These are phyloP conservation scores for Trichoderma asperelloides DNA, from an alignment of 495 filamentous ascomycete genomes.

Conservation along the genomic window DNA sequence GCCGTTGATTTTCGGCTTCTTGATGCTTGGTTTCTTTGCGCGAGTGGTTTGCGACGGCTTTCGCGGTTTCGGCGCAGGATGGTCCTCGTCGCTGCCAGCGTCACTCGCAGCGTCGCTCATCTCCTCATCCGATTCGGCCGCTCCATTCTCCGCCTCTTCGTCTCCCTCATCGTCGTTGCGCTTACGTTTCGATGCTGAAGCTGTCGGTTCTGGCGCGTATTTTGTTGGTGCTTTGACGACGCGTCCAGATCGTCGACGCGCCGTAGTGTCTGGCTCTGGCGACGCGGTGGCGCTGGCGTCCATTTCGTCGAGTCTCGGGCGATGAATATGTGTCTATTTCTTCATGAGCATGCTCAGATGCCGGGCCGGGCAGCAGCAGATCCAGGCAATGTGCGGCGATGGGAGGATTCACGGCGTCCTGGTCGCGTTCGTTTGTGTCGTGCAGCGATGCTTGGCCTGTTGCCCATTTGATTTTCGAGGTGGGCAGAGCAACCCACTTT, in stretches of 20 bases:
- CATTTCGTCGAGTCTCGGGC: conserved; percentile 36
- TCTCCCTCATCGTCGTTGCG: conserved; percentile 41
- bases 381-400: conserved; percentile 18
- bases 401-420: conserved; percentile 13
- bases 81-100: conserved; percentile 31
- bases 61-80: conserved; percentile 20
- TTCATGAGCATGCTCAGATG: conserved; percentile 29
- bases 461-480: conserved; percentile 1
- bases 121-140: conserved; percentile 43
- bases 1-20: conserved; percentile 69
- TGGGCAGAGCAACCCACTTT: conserved; percentile 4
- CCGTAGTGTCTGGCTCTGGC: conserved; percentile 35
- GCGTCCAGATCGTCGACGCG: conserved; percentile 72
- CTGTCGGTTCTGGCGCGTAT: conserved; percentile 42
- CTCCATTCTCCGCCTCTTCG: conserved; percentile 46
- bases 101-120: conserved; percentile 41
- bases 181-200: conserved; percentile 43
- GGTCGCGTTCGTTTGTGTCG: conserved; percentile 6
- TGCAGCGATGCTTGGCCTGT: neutral
- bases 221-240: conserved; percentile 64
- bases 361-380: neutral
- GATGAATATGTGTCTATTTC: conserved; percentile 28
- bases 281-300: conserved; percentile 49
- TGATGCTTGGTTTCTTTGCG: conserved; percentile 52
- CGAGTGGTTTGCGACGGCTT: conserved; percentile 28